These are phyloP conservation scores for Endoconidiophora laricicola DNA, from an alignment of 2,329 filamentous ascomycete species.

Conservation along the genomic window DNA sequence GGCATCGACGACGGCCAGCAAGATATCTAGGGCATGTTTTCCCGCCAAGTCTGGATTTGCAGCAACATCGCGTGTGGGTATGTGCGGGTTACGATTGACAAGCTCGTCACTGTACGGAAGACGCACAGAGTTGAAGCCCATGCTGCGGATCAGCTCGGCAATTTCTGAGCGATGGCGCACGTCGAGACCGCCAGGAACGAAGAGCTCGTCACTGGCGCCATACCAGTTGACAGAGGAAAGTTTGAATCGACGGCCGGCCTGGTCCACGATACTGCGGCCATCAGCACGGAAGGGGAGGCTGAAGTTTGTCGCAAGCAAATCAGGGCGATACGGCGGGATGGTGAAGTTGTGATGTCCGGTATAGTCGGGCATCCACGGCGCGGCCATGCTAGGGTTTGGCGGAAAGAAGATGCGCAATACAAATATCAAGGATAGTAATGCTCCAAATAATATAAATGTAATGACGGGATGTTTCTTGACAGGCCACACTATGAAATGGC, in stretches of 20 bases:
- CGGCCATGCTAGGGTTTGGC: conserved; percentile 9
- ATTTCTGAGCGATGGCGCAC: conserved; percentile 44
- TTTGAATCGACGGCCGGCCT: conserved; percentile 38
- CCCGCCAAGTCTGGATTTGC: conserved; percentile 46
- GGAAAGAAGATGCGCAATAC: conserved; percentile 10
- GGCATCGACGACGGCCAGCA: conserved; percentile 38
- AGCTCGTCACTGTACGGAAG: conserved; percentile 54
- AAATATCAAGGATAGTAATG: background rate
- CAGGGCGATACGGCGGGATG: conserved; percentile 28
- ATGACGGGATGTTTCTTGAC: conserved; percentile 8
- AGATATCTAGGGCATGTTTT: conserved; percentile 41
- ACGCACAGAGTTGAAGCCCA: conserved; percentile 56
- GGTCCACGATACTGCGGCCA: conserved; percentile 45
- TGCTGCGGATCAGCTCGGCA: conserved; percentile 37
- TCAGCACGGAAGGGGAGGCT: conserved; percentile 39
- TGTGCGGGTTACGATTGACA: conserved; percentile 39
- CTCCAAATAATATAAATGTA: background rate
- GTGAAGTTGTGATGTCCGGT: conserved; percentile 26
- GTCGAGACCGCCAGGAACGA: conserved; percentile 47
- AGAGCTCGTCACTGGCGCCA: conserved; percentile 49
- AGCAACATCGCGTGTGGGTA: conserved; percentile 28
- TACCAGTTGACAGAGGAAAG: conserved; percentile 55
- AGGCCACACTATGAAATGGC: background rate
- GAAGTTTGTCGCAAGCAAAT: conserved; percentile 29
- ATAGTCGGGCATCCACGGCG: conserved; percentile 33